Evolutionary conservation across 2,329 filamentous ascomycete species (phyloP), one percentile per base, ranked within the genome.

Genomic region (Endothia cerciana): DNA sequence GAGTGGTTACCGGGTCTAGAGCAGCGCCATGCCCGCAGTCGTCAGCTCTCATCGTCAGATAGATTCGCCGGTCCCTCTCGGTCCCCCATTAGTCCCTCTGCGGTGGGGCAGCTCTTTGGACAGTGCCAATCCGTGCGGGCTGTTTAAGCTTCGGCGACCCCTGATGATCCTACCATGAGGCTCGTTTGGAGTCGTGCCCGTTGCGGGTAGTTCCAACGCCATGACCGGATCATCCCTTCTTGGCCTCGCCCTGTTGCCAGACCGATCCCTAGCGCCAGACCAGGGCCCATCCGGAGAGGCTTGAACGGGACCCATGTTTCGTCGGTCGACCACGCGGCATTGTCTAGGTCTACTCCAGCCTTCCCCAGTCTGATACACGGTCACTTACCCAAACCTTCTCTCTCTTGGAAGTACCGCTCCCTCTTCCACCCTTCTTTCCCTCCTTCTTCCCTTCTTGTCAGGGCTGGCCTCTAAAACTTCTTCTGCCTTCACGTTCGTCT

Each of bases 401-500:
- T 41, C 43, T 64, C 64, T 68, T 62, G 56, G 59, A 62, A 60
- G 62, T 67, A 65, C 59, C 58, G 15, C 57, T 25, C 40, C 13
- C 8, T 33, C 30, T 56, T 19, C 58, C 13, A 22, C 28, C 43
- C 55, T 33, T 40, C 49, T 62, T 47, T 49, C n/a, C 28, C 38
- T 49, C 41, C 53, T 51, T 10, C 30, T 63, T 62, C 15, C 28
- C 38, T 64, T 51, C 51, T 49, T 55, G 56, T 55, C 66, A 66
- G 66, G 66, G 66, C 66, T 68, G 66, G 66, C 15, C 66, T 66
- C 64, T 66, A 56, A 30, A 22, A 19, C 30, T 38, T 38, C 36
- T 19, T 30, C 22, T 56, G 53, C n/a, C 53, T 59, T 28, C 30
- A 38, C 36, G 30, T 40, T 28, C 59, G 49, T 55, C 11, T 36